Evolutionary conservation across 441 rosid genomes (phyloP).

Genomic region (Gossypium aridum): DNA sequence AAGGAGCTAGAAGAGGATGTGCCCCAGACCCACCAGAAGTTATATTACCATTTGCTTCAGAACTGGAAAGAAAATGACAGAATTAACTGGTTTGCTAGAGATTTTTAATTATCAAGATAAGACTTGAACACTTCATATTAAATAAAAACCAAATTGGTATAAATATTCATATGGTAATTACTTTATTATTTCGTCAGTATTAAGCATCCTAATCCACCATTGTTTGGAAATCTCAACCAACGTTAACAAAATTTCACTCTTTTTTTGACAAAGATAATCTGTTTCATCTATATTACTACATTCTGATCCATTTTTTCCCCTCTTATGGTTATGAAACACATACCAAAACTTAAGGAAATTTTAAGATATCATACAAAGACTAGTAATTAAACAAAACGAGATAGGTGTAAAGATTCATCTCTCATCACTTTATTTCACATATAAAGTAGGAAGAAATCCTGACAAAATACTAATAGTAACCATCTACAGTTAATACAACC

Average conservation of each 20-base stretch:
- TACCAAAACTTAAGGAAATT: not conserved
- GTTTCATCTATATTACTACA: not conserved
- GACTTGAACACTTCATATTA: not conserved
- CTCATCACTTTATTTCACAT: not conserved
- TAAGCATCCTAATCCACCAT: not conserved
- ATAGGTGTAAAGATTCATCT: not conserved
- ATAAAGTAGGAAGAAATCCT: not conserved
- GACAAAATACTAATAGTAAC: not conserved
- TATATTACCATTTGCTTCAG: slow-evolving; percentile 33
- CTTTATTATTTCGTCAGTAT: not conserved
- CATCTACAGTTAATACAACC: not conserved
- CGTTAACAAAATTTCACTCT: not conserved
- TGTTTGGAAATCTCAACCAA: slow-evolving; percentile 1
- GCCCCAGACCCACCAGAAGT: slow-evolving; percentile 33
- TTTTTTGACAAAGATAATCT: not conserved
- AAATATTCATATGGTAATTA: not conserved
- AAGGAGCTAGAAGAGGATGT: slow-evolving; percentile 75
- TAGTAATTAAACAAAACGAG: not conserved
- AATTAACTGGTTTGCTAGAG: not conserved
- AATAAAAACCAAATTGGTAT: not conserved
- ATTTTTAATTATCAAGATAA: not conserved
- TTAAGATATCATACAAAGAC: not conserved
- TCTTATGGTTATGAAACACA: not conserved
- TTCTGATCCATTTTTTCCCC: not conserved
- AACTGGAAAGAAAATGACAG: slow-evolving; percentile 28